phyloP scores from a whole-genome alignment of 2,329 filamentous ascomycete species.

The Xylariaceae sp. region DNA sequence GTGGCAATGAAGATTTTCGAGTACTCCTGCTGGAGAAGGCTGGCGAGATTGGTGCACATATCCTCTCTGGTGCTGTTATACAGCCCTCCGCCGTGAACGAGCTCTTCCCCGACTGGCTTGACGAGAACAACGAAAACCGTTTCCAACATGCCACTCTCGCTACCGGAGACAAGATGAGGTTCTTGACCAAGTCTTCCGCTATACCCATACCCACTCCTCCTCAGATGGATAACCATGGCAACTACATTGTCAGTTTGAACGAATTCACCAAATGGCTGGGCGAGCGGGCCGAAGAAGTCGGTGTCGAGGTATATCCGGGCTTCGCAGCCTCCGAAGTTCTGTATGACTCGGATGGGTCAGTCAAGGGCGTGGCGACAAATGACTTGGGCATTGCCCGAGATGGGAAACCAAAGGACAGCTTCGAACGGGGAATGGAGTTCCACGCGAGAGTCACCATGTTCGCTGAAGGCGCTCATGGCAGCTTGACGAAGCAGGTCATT shows the following conservation, averaged over 20 bases:
- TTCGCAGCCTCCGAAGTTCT: slow-evolving; percentile 94
- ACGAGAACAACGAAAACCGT: slow-evolving; percentile 83
- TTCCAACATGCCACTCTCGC: slow-evolving; percentile 90
- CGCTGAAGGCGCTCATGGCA: slow-evolving; percentile 94
- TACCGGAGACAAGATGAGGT: slow-evolving; percentile 86
- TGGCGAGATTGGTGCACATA: slow-evolving; percentile 92
- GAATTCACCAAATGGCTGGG: slow-evolving; percentile 96
- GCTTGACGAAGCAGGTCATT: slow-evolving; percentile 90
- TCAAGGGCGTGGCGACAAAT: slow-evolving; percentile 94
- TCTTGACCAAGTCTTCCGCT: slow-evolving; percentile 81
- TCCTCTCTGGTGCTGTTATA: slow-evolving; percentile 93
- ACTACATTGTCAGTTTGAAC: slow-evolving; percentile 96
- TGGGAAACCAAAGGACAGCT: slow-evolving; percentile 86
- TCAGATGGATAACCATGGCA: slow-evolving; percentile 98
- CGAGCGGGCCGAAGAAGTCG: slow-evolving; percentile 93
- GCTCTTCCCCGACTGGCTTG: slow-evolving; percentile 91
- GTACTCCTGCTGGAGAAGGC: slow-evolving; percentile 95
- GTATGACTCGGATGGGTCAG: slow-evolving; percentile 84
- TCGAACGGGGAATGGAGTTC: slow-evolving; percentile 98
- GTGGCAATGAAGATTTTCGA: slow-evolving; percentile 93
- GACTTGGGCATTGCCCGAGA: slow-evolving; percentile 84
- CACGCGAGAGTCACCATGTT: slow-evolving; percentile 91
- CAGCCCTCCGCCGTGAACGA: slow-evolving; percentile 88
- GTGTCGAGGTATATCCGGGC: slow-evolving; percentile 94
- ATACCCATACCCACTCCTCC: slow-evolving; percentile 87